These are phyloP conservation scores for Metschnikowia shivogae DNA, from an alignment of 805 yeast genomes.

Conservation along the genomic window DNA sequence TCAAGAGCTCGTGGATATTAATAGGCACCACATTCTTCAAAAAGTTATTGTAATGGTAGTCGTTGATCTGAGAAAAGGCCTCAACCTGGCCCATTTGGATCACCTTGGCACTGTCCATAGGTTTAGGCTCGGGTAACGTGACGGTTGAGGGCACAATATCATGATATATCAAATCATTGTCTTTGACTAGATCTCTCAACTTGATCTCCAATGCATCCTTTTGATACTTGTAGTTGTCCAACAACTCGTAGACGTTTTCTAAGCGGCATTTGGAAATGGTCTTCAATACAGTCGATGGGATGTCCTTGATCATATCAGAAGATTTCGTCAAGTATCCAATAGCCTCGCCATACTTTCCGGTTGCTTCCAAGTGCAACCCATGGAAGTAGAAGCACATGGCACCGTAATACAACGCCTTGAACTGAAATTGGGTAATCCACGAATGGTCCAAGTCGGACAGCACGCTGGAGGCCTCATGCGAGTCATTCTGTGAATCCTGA, in stretches of 20 bases:
- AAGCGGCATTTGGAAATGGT: conserved; percentile 20
- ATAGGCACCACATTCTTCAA: conserved; percentile 81
- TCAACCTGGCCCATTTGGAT: conserved; percentile 46
- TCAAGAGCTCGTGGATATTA: conserved; percentile 79
- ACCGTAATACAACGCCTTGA: conserved; percentile 53
- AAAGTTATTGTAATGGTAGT: conserved; percentile 44
- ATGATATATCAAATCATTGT: conserved; percentile 88
- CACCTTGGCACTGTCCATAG: conserved; percentile 64
- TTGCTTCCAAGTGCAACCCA: conserved; percentile 49
- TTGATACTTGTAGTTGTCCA: conserved; percentile 40
- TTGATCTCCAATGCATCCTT: conserved; percentile 38
- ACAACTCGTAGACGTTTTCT: conserved; percentile 31
- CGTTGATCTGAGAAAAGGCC: conserved; percentile 41
- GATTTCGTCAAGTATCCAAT: conserved; percentile 62
- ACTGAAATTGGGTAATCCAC: conserved; percentile 51
- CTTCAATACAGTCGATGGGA: conserved; percentile 14
- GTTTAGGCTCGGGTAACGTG: conserved; percentile 60
- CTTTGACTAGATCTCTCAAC: conserved; percentile 54
- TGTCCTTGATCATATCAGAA: conserved; percentile 34
- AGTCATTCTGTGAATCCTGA: conserved; percentile 9
- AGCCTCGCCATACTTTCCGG: conserved; percentile 68
- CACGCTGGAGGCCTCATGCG: conserved; percentile 16
- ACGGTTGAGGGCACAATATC: conserved; percentile 62
- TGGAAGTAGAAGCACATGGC: conserved; percentile 61
- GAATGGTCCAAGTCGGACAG: conserved; percentile 30